Evolutionary conservation across 805 yeast genomes (phyloP), one percentile per base, ranked within the genome.

Genomic region (Metschnikowia bowlesiae): DNA sequence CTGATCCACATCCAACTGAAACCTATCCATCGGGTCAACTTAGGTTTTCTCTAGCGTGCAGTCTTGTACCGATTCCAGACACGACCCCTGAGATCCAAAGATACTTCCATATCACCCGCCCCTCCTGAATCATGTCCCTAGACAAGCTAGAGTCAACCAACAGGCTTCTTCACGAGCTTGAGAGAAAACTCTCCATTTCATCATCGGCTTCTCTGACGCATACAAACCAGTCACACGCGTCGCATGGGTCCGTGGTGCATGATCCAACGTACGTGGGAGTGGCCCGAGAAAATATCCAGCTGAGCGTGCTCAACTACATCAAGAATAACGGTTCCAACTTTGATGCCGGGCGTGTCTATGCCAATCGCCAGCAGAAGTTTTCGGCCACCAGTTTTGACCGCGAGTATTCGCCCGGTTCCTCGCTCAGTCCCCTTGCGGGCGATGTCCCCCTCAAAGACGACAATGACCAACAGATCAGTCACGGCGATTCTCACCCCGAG

Each of bases 231-330:
- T 44, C 46, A 6, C 46, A 44, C 22, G 51, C 53, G 6, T 56
- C 62, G 18, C 57, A 58, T 29, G 59, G 62, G 18, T 54, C 54
- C 29, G 60, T 56, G 51, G 62, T 65, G 39, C 58, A 52, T 41
- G 50, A 55, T 49, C 56, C 61, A 35, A 44, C 62, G 51, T 44
- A 57, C 55, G 40, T 57, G 34, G 57, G 62, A 34, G 51, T 61
- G 28, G 69, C 65, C 16, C 62, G 63, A 33, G 63, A 62, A 42
- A 65, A 56, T 39, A 57, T 70, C 39, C 67, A 64, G 50, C 64
- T 68, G 49, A 57, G 61, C 31, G 76, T 73, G 30, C 59, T 73
- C 30, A 68, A 56, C 53, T 71, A 70, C 49, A 68, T 73, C 39
- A 62, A 62, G 30, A 56, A 56, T 46, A 62, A 62, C 49, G 52